Percentiles rank a stretch among this genome's conserved stretches.
Evolutionary conservation across 495 filamentous ascomycete species (phyloP).

Genomic region (Hypoxylon intermedium): DNA sequence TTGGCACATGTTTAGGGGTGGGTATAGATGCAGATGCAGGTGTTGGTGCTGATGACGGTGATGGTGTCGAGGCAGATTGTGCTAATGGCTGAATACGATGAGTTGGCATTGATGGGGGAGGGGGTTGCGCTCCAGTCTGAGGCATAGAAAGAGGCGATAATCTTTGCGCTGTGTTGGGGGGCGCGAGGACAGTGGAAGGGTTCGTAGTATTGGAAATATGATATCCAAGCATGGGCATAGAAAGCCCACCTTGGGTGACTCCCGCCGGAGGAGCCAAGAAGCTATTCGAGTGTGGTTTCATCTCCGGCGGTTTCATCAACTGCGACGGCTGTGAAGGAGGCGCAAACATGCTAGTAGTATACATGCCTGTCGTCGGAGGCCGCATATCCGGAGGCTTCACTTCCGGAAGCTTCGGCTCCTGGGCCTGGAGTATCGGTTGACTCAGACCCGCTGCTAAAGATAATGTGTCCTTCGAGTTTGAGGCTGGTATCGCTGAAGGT

Average conservation of each 20-base stretch:
- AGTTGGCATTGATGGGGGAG: constrained; percentile 14
- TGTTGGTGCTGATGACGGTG: constrained; percentile 1
- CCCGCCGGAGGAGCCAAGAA: constrained; percentile 52
- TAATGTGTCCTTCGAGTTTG: constrained; percentile 8
- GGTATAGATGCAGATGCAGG: constrained; percentile 14
- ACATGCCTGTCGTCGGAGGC: constrained; percentile 30
- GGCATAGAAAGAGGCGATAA: constrained; percentile 51
- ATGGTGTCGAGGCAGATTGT: constrained; percentile 17
- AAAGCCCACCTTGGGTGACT: constrained; percentile 36
- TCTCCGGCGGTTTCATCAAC: constrained; percentile 44
- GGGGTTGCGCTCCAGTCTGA: constrained; percentile 34
- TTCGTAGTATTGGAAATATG: constrained; percentile 13
- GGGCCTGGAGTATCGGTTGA: constrained; percentile 17
- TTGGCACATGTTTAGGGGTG: constrained; percentile 2
- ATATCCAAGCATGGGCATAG: constrained; percentile 45
- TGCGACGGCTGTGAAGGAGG: constrained; percentile 39
- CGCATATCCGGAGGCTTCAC: constrained; percentile 37
- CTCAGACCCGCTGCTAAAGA: constrained; percentile 2
- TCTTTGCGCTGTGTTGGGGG: constrained; percentile 52
- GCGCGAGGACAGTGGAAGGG: constrained; percentile 51
- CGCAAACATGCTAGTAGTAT: constrained; percentile 45
- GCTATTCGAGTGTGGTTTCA: constrained; percentile 44
- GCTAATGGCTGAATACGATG: constrained; percentile 29
- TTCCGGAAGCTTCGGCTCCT: constrained; percentile 27
- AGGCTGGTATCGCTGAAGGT: background rate